Conservation (phyloP, 192 early-diverging fungal species). For the Rhizoclosmatium sp. region DNA sequence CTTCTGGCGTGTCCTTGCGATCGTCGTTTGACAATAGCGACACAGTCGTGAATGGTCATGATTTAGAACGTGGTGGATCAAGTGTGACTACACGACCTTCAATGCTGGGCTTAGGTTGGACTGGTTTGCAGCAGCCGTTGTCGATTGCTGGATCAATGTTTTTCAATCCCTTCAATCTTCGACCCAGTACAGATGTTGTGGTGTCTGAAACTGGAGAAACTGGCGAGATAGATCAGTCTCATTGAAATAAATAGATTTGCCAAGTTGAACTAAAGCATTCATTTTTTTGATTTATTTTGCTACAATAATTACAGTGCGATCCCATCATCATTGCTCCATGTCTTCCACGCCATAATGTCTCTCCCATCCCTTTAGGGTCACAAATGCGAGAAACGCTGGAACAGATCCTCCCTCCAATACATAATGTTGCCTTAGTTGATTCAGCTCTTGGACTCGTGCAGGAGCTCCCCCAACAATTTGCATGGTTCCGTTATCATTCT, state of each 20-base stretch:
- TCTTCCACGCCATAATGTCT: not conserved
- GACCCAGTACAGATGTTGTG: not conserved
- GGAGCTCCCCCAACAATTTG: conserved; percentile 73
- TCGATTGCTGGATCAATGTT: conserved; percentile 20
- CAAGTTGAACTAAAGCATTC: no score
- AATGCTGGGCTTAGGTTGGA: conserved; percentile 22
- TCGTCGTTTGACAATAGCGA: not conserved
- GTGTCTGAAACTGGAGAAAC: not conserved
- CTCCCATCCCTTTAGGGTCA: not conserved
- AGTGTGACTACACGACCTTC: not conserved
- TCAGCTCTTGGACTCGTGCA: conserved; percentile 64
- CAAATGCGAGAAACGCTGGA: conserved; percentile 79
- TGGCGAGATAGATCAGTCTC: not conserved
- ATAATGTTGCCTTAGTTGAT: conserved; percentile 67
- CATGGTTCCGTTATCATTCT: conserved; percentile 73
- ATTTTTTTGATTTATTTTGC: no score
- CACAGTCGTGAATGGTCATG: not conserved
- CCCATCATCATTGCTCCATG: not conserved
- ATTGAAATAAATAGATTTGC: no score
- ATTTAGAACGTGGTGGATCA: not conserved
- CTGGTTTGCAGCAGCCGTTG: conserved; percentile 1
- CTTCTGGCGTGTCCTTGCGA: not conserved
- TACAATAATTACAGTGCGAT: no score
- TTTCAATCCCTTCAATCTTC: conserved; percentile 14
- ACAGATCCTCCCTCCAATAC: conserved; percentile 75